Percentiles rank a stretch among this genome's conserved stretches.
Evolutionary conservation across 2,329 filamentous ascomycete genomes (phyloP).

Genomic region (Myriosclerotinia curreyana): DNA sequence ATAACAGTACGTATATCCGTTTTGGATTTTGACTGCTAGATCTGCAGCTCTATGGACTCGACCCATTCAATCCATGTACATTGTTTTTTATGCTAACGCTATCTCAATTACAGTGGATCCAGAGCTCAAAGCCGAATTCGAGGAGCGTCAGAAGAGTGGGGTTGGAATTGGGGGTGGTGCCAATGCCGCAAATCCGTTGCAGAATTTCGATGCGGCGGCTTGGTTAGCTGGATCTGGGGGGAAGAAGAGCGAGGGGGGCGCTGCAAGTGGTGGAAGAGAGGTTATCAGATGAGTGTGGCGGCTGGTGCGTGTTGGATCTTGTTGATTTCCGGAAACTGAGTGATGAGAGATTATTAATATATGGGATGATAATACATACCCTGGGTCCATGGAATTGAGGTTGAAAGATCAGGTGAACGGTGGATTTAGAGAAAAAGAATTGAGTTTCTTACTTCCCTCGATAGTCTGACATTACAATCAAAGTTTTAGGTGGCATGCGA

Average conservation of each 20-base stretch:
- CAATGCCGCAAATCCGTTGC: slow-evolving; percentile 47
- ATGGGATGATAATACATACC: background rate
- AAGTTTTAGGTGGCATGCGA: background rate
- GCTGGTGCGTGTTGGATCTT: too few species aligned
- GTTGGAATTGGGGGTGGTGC: slow-evolving; percentile 44
- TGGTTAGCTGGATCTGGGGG: slow-evolving; percentile 58
- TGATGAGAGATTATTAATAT: background rate
- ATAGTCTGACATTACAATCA: background rate
- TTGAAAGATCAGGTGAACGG: background rate
- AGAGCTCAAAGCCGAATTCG: slow-evolving; percentile 90
- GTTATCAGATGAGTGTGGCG: slow-evolving; percentile 26
- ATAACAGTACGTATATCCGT: slow-evolving; percentile 71
- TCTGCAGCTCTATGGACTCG: background rate
- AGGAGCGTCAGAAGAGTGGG: slow-evolving; percentile 74
- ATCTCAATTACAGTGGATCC: slow-evolving; percentile 72
- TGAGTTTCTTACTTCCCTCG: background rate
- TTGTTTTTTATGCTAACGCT: slow-evolving; percentile 21
- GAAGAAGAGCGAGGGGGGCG: slow-evolving; percentile 33
- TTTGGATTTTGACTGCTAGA: background rate
- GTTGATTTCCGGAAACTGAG: background rate
- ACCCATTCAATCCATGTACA: background rate
- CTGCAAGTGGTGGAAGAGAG: slow-evolving; percentile 29
- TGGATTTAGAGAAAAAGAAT: background rate
- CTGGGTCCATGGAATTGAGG: background rate
- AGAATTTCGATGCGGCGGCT: slow-evolving; percentile 65